Conservation (phyloP, 108 stramenopile genomes). For the Bacterosira constricta region DNA sequence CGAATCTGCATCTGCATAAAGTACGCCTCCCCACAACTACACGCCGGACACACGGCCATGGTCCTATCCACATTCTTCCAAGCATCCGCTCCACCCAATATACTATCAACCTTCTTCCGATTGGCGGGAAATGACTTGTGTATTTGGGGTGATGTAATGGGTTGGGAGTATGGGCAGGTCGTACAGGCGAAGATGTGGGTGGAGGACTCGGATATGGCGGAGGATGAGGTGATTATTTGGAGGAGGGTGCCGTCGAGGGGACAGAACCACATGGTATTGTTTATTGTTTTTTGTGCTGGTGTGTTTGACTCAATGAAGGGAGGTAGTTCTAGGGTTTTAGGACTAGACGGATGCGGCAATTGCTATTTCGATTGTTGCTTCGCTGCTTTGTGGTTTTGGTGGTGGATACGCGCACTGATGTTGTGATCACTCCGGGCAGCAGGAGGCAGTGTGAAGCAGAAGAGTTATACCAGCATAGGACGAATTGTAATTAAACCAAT, state of each 20-base stretch:
- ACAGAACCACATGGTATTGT: slow-evolving; percentile 85
- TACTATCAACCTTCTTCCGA: slow-evolving; percentile 94
- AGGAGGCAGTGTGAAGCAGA: too few species aligned
- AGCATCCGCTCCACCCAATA: slow-evolving; percentile 95
- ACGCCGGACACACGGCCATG: slow-evolving; percentile 86
- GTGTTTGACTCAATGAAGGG: too few species aligned
- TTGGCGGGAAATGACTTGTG: slow-evolving; percentile 36
- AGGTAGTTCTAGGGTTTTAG: too few species aligned
- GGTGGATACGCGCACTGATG: too few species aligned
- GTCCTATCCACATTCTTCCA: slow-evolving; percentile 99
- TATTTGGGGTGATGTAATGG: slow-evolving; percentile 48
- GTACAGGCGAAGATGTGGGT: slow-evolving; percentile 66
- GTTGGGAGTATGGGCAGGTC: slow-evolving; percentile 84
- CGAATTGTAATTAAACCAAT: too few species aligned
- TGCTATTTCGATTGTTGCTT: too few species aligned
- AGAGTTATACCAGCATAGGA: too few species aligned
- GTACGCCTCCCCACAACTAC: slow-evolving; percentile 91
- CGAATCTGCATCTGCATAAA: slow-evolving; percentile 99
- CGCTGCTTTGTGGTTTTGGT: too few species aligned
- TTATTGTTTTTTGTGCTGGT: not conserved
- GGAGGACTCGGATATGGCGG: slow-evolving; percentile 5
- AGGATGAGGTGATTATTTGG: slow-evolving; percentile 52
- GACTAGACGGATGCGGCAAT: too few species aligned
- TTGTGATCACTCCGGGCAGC: too few species aligned
- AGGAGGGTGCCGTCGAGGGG: slow-evolving; percentile 87